These are phyloP conservation scores for Dittrichia graveolens DNA, from an alignment of 129 eudicot species.

Conservation along the genomic window DNA sequence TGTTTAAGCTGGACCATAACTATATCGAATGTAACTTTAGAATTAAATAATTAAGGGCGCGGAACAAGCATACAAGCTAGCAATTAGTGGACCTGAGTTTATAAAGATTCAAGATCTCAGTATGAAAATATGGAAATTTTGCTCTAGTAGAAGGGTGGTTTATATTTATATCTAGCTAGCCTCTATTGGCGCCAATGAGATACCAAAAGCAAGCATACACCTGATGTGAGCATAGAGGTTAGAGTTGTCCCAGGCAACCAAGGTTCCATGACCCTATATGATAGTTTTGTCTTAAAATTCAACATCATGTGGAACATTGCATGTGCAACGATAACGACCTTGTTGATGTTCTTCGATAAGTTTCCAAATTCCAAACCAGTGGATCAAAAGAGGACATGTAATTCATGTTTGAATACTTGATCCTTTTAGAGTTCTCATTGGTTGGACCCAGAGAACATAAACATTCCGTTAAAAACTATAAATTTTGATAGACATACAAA, in stretches of 20 bases:
- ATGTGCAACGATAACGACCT: conserved; percentile 43
- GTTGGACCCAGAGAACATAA: not conserved
- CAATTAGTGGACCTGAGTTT: not conserved
- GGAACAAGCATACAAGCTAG: not conserved
- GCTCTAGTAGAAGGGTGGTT: conserved; percentile 5
- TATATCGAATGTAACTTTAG: not conserved
- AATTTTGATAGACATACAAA: not conserved
- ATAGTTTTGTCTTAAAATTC: conserved; percentile 22
- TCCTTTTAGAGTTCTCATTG: not conserved
- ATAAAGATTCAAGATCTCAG: not conserved
- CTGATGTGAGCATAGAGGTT: conserved; percentile 30
- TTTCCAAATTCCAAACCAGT: conserved; percentile 21
- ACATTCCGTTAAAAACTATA: not conserved
- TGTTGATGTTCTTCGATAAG: conserved; percentile 25
- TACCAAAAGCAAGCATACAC: conserved; percentile 5
- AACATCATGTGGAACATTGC: conserved; percentile 37
- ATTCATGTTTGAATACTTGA: conserved; percentile 4
- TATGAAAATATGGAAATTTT: conserved; percentile 4
- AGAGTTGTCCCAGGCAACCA: conserved; percentile 39
- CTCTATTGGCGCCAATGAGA: conserved; percentile 11
- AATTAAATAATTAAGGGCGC: not conserved
- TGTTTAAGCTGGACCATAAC: not conserved
- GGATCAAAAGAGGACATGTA: conserved; percentile 27
- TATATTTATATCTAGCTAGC: conserved; percentile 7
- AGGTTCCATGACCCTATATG: conserved; percentile 31